These are phyloP conservation scores for Penicillium pulvis DNA, from an alignment of 495 filamentous ascomycete species.

Conservation along the genomic window DNA sequence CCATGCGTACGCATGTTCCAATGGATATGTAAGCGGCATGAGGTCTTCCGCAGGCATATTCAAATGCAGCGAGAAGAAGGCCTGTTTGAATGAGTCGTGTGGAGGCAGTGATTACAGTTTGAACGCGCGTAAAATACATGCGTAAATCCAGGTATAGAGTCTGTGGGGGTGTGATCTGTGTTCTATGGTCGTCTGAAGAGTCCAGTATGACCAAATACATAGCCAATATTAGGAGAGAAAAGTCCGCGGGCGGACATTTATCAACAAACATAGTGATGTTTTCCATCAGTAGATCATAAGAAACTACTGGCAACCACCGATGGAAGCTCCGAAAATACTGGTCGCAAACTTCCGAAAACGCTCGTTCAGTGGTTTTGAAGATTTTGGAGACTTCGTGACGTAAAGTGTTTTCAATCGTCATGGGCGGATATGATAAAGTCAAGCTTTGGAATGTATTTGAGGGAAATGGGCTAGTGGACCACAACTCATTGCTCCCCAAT, in stretches of 20 bases:
- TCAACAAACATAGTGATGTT: not conserved
- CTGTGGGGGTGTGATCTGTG: not conserved
- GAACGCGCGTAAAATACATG: constrained; percentile 1
- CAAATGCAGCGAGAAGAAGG: constrained; percentile 30
- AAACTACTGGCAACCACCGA: constrained; percentile 8
- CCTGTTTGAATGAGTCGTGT: constrained; percentile 33
- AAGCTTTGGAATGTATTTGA: not conserved
- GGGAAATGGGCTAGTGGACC: not conserved
- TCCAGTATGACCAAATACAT: constrained; percentile 24
- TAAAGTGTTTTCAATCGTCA: not conserved
- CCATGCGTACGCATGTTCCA: constrained; percentile 29
- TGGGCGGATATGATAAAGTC: not conserved
- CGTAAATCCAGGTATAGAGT: constrained; percentile 5
- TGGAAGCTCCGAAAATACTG: constrained; percentile 5
- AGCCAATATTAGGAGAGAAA: constrained; percentile 32
- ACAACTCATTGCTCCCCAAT: not conserved
- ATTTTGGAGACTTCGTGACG: constrained; percentile 13
- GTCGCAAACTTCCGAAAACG: constrained; percentile 8
- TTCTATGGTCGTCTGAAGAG: not conserved
- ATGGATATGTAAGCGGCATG: constrained; percentile 35
- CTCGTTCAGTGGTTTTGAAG: constrained; percentile 25
- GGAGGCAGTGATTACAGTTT: not conserved
- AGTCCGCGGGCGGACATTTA: constrained; percentile 6
- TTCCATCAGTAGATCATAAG: constrained; percentile 1
- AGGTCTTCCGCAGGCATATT: constrained; percentile 28